A percentile compares a stretch with the other conserved stretches of the same genome.
phyloP scores from a whole-genome alignment of 2,329 filamentous ascomycete genomes.

The Fusarium sp. region DNA sequence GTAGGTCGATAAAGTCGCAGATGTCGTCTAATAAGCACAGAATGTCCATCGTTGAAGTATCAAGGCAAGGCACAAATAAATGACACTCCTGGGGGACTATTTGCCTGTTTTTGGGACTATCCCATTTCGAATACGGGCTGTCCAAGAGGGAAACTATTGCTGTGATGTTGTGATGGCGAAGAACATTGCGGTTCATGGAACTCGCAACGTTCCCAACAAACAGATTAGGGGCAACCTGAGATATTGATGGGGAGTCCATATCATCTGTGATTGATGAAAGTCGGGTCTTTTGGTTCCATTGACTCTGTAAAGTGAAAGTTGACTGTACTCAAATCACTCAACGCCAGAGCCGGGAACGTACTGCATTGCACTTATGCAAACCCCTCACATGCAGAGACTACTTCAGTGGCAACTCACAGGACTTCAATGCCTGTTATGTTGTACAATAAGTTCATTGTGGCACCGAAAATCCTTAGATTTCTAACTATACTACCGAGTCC shows the following conservation, averaged over 20 bases:
- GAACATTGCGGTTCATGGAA: slow-evolving; percentile 32
- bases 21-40: slow-evolving; percentile 34
- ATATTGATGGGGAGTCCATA: slow-evolving; percentile 34
- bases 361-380: slow-evolving; percentile 20
- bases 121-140: slow-evolving; percentile 28
- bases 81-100: slow-evolving; percentile 36
- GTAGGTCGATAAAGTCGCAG: slow-evolving; percentile 41
- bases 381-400: slow-evolving; percentile 17
- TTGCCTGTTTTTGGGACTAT: slow-evolving; percentile 25
- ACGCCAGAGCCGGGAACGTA: not conserved
- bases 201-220: slow-evolving; percentile 40
- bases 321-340: not conserved
- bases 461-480: not conserved
- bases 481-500: not conserved
- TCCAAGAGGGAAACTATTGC: slow-evolving; percentile 40
- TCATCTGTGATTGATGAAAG: slow-evolving; percentile 5
- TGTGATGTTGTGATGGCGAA: slow-evolving; percentile 36
- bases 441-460: not conserved
- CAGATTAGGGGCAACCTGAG: slow-evolving; percentile 33
- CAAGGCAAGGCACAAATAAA: slow-evolving; percentile 38
- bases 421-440: not conserved
- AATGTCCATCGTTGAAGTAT: slow-evolving; percentile 39
- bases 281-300: not conserved
- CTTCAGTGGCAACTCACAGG: slow-evolving; percentile 19
- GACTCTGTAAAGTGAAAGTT: not conserved